A percentile compares a stretch with the other conserved stretches of the same genome.
These are phyloP conservation scores for Pythium phragmitis DNA, from an alignment of 352 stramenopile species.

Conservation along the genomic window DNA sequence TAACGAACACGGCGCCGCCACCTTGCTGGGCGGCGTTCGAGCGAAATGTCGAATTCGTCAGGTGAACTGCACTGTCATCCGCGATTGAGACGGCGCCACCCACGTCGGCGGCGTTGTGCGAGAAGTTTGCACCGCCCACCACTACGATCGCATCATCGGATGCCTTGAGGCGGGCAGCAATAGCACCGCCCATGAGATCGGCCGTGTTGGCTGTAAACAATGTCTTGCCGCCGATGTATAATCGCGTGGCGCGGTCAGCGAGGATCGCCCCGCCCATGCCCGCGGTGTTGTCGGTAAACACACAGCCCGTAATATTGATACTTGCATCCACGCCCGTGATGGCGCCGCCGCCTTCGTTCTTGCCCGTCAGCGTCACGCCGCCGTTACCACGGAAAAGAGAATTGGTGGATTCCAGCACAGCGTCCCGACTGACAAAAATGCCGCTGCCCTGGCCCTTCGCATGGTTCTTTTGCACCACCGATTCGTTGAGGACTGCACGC, in stretches of 20 bases:
- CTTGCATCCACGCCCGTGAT: conserved; percentile 43
- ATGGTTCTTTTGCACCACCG: conserved; percentile 35
- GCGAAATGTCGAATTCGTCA: conserved; percentile 28
- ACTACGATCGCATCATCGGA: conserved; percentile 4
- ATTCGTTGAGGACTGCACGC: conserved; percentile 30
- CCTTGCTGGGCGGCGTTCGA: conserved; percentile 38
- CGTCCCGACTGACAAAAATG: conserved; percentile 53
- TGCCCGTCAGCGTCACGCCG: conserved; percentile 44
- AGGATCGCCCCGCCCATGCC: conserved; percentile 43
- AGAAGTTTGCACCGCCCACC: not conserved
- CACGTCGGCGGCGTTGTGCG: conserved; percentile 1
- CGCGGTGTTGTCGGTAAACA: conserved; percentile 51
- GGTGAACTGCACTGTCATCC: not conserved
- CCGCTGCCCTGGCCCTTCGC: conserved; percentile 48
- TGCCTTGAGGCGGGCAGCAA: conserved; percentile 27
- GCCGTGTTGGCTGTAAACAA: conserved; percentile 47
- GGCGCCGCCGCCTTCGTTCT: conserved; percentile 54
- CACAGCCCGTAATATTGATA: conserved; percentile 33
- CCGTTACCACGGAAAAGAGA: conserved; percentile 39
- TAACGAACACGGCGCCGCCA: conserved; percentile 41
- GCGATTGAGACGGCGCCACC: conserved; percentile 12
- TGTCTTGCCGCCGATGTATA: conserved; percentile 24
- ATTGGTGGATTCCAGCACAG: conserved; percentile 24
- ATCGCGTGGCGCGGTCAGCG: conserved; percentile 33
- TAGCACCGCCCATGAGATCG: conserved; percentile 44